These are phyloP conservation scores for Pseudogymnoascus sp. DNA, from an alignment of 2,329 filamentous ascomycete species.

Conservation along the genomic window DNA sequence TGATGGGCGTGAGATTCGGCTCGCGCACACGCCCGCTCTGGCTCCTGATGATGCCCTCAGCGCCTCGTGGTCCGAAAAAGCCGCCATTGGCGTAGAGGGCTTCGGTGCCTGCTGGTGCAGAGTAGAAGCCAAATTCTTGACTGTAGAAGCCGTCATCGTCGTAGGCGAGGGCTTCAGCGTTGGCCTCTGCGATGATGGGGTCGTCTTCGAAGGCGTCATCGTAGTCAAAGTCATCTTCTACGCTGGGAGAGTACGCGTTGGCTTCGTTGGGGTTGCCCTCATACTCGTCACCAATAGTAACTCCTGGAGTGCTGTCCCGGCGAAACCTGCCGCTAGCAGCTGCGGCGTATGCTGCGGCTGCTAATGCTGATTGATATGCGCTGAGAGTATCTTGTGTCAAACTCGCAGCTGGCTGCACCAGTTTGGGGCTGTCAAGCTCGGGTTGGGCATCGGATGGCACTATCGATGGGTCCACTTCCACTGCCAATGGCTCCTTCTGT, in stretches of 20 bases:
- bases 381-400: slow-evolving; percentile 51
- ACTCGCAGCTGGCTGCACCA: slow-evolving; percentile 8
- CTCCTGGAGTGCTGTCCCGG: slow-evolving; percentile 35
- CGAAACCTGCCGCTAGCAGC: slow-evolving; percentile 68
- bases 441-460: neutral
- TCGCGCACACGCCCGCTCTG: slow-evolving; percentile 71
- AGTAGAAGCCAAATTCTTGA: slow-evolving; percentile 94
- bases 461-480: neutral
- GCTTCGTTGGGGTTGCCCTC: slow-evolving; percentile 17
- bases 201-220: slow-evolving; percentile 71
- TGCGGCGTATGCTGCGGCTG: slow-evolving; percentile 70
- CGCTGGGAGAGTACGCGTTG: slow-evolving; percentile 5
- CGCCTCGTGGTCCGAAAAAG: slow-evolving; percentile 72
- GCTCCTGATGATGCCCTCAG: slow-evolving; percentile 49
- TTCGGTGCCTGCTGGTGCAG: slow-evolving; percentile 40
- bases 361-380: slow-evolving; percentile 76
- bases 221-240: slow-evolving; percentile 34
- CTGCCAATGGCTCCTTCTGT: neutral
- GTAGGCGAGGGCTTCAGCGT: slow-evolving; percentile 84
- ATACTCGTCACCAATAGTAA: slow-evolving; percentile 18
- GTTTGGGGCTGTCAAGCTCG: neutral
- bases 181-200: slow-evolving; percentile 87
- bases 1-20: slow-evolving; percentile 91
- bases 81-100: slow-evolving; percentile 63
- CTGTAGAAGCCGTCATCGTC: slow-evolving; percentile 94